These are phyloP conservation scores for Epithele typhae DNA, from an alignment of 768 basidiomycete genomes.

Conservation along the genomic window DNA sequence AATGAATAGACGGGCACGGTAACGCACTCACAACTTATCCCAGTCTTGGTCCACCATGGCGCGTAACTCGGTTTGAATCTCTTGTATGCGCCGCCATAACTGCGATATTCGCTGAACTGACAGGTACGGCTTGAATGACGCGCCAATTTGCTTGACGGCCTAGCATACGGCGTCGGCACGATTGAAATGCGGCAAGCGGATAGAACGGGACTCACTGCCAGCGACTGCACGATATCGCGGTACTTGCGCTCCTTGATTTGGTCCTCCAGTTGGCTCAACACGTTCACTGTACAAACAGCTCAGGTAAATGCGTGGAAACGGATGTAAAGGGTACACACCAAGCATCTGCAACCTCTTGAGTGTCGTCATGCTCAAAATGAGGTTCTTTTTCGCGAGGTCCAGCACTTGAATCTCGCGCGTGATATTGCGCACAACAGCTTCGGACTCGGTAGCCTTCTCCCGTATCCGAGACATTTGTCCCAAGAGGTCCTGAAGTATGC, in stretches of 20 bases:
- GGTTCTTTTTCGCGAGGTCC: conserved; percentile 90
- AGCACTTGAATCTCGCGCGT: conserved; percentile 95
- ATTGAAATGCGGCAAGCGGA: no score
- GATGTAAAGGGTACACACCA: conserved; percentile 44
- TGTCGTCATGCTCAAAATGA: conserved; percentile 84
- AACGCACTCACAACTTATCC: conserved; percentile 74
- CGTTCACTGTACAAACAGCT: conserved; percentile 56
- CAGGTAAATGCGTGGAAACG: neutral
- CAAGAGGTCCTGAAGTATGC: conserved; percentile 67
- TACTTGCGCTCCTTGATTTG: conserved; percentile 77
- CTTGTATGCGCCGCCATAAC: conserved; percentile 75
- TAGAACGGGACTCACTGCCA: conserved; percentile 66
- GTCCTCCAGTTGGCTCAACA: conserved; percentile 75
- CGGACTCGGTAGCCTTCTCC: conserved; percentile 95
- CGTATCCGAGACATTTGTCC: conserved; percentile 95
- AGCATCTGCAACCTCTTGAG: conserved; percentile 92
- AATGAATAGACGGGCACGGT: neutral
- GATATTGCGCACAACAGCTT: conserved; percentile 91
- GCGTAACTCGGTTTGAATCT: conserved; percentile 79
- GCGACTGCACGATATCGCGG: conserved; percentile 74
- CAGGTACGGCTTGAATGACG: conserved; percentile 74
- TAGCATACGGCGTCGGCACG: conserved; percentile 33
- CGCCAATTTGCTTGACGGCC: conserved; percentile 86
- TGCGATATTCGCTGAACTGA: conserved; percentile 73
- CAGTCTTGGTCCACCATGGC: conserved; percentile 85